A percentile compares a stretch with the other conserved stretches of the same genome.
Conservation (phyloP, 352 stramenopile genomes). For the Globisporangium splendens region DNA sequence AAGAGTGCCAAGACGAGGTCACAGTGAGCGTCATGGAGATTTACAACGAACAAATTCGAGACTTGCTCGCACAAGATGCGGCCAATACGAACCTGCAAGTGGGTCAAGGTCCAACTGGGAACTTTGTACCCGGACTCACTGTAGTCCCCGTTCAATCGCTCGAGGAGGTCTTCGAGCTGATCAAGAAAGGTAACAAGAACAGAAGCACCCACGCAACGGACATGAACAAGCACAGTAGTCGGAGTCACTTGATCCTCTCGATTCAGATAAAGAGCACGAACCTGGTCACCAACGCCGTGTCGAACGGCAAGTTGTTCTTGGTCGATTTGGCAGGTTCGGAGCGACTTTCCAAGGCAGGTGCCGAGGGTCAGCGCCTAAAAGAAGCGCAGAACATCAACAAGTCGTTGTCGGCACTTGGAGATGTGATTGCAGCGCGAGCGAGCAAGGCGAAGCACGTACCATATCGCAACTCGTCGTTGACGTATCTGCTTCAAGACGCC, state of each 20-base stretch:
- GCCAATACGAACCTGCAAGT: slow-evolving; percentile 81
- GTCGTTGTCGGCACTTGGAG: slow-evolving; percentile 93
- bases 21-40: slow-evolving; percentile 91
- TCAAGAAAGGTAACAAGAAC: slow-evolving; percentile 85
- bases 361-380: slow-evolving; percentile 83
- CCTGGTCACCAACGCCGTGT: slow-evolving; percentile 63
- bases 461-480: slow-evolving; percentile 94
- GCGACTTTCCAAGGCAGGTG: slow-evolving; percentile 86
- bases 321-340: slow-evolving; percentile 90
- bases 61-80: slow-evolving; percentile 88
- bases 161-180: slow-evolving; percentile 83
- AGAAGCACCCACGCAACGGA: slow-evolving; percentile 81
- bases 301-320: slow-evolving; percentile 80
- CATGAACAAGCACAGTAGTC: slow-evolving; percentile 90
- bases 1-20: slow-evolving; percentile 84
- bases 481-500: slow-evolving; percentile 92
- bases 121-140: slow-evolving; percentile 81
- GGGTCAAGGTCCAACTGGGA: slow-evolving; percentile 75
- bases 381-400: slow-evolving; percentile 95
- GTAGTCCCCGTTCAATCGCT: slow-evolving; percentile 68
- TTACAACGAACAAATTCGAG: too few relatives aligned
- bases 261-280: slow-evolving; percentile 83
- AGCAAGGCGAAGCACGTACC: slow-evolving; percentile 91
- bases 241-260: slow-evolving; percentile 85
- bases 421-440: slow-evolving; percentile 93